A percentile compares a stretch with the other conserved stretches of the same genome.
Conservation (phyloP, 140 eudicot species). For the Erigeron philadelphicus region DNA sequence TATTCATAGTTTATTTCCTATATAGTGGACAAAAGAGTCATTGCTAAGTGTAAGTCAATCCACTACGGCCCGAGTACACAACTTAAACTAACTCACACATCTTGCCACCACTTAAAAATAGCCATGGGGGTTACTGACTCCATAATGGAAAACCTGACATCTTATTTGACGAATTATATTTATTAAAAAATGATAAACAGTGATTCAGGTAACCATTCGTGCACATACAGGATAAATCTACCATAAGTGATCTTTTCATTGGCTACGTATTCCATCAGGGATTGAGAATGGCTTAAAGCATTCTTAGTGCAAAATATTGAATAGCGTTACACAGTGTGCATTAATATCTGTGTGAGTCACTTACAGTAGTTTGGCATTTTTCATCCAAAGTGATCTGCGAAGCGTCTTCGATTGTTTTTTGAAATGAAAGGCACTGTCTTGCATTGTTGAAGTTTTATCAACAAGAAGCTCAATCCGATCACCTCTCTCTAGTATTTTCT, state of each 20-base stretch:
- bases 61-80: too few relatives aligned
- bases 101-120: not conserved
- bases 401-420: constrained; percentile 92
- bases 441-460: constrained; percentile 98
- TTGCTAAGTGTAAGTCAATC: too few relatives aligned
- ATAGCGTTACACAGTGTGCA: not conserved
- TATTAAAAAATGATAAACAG: too few relatives aligned
- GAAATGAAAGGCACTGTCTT: constrained; percentile 92
- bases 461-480: constrained; percentile 97
- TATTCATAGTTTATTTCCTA: too few relatives aligned
- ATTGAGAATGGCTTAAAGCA: not conserved
- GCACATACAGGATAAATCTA: not conserved
- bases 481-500: constrained; percentile 91
- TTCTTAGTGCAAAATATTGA: not conserved
- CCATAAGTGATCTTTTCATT: constrained; percentile 1
- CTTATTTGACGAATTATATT: too few relatives aligned
- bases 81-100: too few relatives aligned
- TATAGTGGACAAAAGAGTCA: too few relatives aligned
- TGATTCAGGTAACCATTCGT: constrained; percentile 3
- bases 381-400: constrained; percentile 98
- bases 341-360: constrained; percentile 25
- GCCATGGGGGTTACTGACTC: not conserved
- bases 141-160: not conserved
- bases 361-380: constrained; percentile 94
- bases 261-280: not conserved